Evolutionary conservation across 2,329 filamentous ascomycete species (phyloP).

Genomic region (Colletotrichum viniferum): DNA sequence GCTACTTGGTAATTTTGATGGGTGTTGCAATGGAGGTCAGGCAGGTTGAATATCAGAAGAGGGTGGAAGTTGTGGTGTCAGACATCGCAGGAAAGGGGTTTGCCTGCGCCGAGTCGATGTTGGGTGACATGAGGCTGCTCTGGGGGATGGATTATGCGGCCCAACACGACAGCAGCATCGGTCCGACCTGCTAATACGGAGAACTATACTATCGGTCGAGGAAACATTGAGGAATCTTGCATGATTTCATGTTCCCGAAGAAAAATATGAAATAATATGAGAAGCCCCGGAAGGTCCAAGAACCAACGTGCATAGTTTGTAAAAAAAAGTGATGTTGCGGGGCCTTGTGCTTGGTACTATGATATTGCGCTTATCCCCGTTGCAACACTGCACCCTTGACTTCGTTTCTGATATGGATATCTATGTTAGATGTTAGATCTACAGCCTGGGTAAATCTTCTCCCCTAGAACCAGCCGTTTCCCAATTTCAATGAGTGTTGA

Average conservation of each 20-base stretch:
- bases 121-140: neutral
- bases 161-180: neutral
- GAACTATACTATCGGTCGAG: neutral
- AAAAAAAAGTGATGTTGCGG: neutral
- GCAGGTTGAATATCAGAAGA: neutral
- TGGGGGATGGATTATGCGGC: neutral
- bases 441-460: neutral
- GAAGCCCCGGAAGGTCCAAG: neutral
- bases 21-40: neutral
- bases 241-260: neutral
- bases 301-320: neutral
- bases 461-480: neutral
- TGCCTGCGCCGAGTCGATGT: neutral
- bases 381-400: neutral
- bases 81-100: neutral
- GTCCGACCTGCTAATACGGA: neutral
- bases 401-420: neutral
- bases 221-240: neutral
- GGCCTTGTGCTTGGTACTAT: neutral
- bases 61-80: neutral
- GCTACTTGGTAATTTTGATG: neutral
- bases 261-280: neutral
- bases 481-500: neutral
- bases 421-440: neutral
- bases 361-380: neutral